Base-by-base conservation (phyloP, 2,329 filamentous ascomycete genomes). In the Coniella vitis region DNA sequence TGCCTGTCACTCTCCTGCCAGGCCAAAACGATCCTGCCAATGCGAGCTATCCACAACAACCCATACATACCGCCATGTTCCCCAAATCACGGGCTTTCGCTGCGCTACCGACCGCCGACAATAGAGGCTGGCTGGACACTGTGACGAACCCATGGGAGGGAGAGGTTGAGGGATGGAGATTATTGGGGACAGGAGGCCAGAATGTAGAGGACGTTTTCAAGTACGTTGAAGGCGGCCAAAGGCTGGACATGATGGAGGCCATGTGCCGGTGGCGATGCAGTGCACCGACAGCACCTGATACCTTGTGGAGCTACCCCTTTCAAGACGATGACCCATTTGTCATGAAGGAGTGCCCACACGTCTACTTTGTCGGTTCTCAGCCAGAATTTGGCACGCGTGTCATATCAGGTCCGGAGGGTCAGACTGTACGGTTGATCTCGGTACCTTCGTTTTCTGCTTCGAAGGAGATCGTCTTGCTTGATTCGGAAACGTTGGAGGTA, bases 261-360 rank as follows among this genome's bases (percentile, higher is more conserved):
- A 93, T 95, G 81, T 83, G 95, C 56, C 78, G 90, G 51, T 98
- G 93, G 93, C 79, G 93, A 54, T 87, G 89, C 62, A 83, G 83
- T 56, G 93, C 93, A 4, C 93, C 93, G 1, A 98, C 93, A 0
- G 93, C 93, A 1, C 93, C 94, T 0, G 94, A 98, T 66, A 98
- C 94, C 0, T 64, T 98, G 38, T 95, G 90, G 87, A 90, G 87
- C 61, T 98, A 97, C 62, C 93, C 93, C 0, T 98, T 95, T 67
- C 90, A 97, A 66, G 87, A 93, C 16, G 79, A 89, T 43, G 94
- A 98, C 61, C 90, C 88, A 1, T 94, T 97, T 61, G 85, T 97
- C 38, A 75, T 98, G 59, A 80, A 84, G 55, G 72, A 82, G 16
- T 95, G 88, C 54, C 93, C 93, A 2, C 91, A 98, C 61, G 73